phyloP scores from a whole-genome alignment of 257 asterid species.

The Coffea eugenioides region DNA sequence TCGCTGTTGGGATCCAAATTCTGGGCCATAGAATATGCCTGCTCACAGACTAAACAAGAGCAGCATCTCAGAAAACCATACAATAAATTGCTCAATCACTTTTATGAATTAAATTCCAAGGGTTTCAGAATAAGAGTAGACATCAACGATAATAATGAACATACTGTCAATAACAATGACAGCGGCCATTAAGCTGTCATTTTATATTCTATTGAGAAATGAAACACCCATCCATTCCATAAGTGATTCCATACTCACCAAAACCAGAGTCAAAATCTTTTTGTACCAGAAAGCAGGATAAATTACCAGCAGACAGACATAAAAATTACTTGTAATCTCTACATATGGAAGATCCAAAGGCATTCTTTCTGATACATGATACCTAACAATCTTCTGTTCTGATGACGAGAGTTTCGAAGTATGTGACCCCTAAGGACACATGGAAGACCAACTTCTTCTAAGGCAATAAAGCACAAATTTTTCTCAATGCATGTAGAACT shows the following conservation, averaged over 20 bases:
- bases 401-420: background rate
- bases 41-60: constrained; percentile 79
- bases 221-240: background rate
- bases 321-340: background rate
- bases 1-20: constrained; percentile 90
- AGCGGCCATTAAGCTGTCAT: background rate
- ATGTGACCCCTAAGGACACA: background rate
- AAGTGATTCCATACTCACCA: background rate
- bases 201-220: background rate
- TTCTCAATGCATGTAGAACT: too few species aligned
- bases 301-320: background rate
- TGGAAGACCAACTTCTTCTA: background rate
- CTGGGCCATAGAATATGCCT: constrained; percentile 97
- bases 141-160: background rate
- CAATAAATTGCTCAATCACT: background rate
- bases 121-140: background rate
- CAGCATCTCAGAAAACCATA: constrained; percentile 5
- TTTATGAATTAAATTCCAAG: background rate
- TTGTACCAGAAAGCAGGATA: background rate
- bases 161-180: background rate
- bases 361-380: too few species aligned
- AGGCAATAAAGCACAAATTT: background rate
- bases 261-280: background rate
- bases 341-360: background rate
- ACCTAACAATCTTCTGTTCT: background rate